Base-by-base conservation (phyloP, 345 rosid genomes). In the Limnanthes douglasii region DNA sequence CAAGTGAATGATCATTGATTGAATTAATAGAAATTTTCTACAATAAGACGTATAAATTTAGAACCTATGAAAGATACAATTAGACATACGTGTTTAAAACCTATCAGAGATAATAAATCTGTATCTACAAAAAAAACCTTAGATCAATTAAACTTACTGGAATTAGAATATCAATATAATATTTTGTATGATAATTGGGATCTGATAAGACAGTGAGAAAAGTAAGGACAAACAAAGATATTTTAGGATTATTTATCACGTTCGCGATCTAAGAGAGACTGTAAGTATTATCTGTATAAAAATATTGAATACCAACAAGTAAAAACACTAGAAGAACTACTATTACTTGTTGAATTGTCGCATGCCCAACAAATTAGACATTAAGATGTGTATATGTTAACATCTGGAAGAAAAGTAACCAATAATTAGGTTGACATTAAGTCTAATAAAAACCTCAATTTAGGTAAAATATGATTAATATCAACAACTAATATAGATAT, bases 361-460 rank as follows among this genome's bases (percentile, higher is more conserved):
- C 70, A 65, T 90, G 95, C 15, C 94, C 98, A 4, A 95, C 98
- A 11, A 85, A 68, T 70, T 90, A 95, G 31, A 90, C 98, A 61
- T 90, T 90, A 36, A 95, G 98, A 58, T 90, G 98, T n/a, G 98
- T 83, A 54, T 90, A 95, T 9, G 94, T 90, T 49, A 90, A 62
- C 31, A 90, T 92, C 98, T 90, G 61, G 21, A 72, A 35, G 39
- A 34, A 21, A 29, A 39, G 28, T 4, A 24, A 8, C 25, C 22
- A 56, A n/a, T n/a, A n/a, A n/a, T n/a, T n/a, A n/a, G n/a, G n/a
- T n/a, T n/a, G n/a, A n/a, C n/a, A n/a, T n/a, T n/a, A n/a, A n/a
- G n/a, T n/a, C n/a, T n/a, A n/a, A n/a, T n/a, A n/a, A n/a, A n/a
- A n/a, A n/a, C n/a, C n/a, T n/a, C n/a, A n/a, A n/a, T n/a, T n/a